A percentile compares a stretch with the other conserved stretches of the same genome.
Conservation (phyloP, 345 rosid species). For the Pistacia integerrima region DNA sequence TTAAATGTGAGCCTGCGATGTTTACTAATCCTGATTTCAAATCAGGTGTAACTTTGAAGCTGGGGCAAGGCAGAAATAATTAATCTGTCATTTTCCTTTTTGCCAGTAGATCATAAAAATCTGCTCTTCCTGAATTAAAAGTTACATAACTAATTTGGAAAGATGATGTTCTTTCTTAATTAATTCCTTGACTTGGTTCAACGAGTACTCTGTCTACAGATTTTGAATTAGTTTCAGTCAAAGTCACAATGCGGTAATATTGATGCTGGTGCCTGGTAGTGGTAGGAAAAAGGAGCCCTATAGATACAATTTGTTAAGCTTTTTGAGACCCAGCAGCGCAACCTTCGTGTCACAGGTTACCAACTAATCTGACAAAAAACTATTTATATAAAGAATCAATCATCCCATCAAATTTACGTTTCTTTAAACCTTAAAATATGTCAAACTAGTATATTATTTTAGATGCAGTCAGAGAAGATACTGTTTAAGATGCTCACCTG, state of each 20-base stretch:
- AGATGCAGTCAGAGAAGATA: background rate
- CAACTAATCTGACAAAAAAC: background rate
- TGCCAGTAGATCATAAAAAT: background rate
- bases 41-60: conserved; percentile 9
- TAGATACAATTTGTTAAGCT: background rate
- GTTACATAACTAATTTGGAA: background rate
- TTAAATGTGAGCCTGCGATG: background rate
- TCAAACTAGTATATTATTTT: background rate
- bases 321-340: background rate
- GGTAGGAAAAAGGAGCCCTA: background rate
- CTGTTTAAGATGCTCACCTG: background rate
- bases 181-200: background rate
- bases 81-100: conserved; percentile 3
- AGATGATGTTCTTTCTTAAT: background rate
- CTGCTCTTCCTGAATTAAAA: background rate
- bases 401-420: background rate
- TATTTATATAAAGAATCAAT: background rate
- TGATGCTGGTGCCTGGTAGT: background rate
- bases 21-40: background rate
- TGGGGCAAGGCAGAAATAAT: conserved; percentile 16
- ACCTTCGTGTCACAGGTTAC: background rate
- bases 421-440: background rate
- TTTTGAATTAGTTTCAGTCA: background rate
- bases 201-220: background rate
- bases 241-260: background rate